Conservation (phyloP, 148 eudicot genomes). For the Heliamphora exappendiculata region DNA sequence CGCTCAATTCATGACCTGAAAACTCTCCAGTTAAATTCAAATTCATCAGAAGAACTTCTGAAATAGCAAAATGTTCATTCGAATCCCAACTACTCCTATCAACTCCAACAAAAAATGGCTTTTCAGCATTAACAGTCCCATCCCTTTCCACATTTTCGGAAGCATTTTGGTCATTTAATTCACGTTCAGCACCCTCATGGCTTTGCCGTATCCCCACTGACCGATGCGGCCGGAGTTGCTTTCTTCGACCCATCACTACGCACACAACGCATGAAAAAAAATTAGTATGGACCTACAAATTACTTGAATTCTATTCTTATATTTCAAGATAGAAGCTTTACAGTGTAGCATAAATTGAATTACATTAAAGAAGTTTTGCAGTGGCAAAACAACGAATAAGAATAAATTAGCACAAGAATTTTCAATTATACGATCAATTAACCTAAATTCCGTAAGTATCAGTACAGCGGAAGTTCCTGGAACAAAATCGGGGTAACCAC, state of each 20-base stretch:
- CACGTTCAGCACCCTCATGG: constrained; percentile 17
- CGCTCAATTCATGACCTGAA: constrained; percentile 34
- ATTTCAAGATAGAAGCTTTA: not conserved
- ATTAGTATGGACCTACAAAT: not conserved
- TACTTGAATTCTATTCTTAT: not conserved
- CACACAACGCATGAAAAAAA: not conserved
- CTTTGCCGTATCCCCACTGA: constrained; percentile 35
- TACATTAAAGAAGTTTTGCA: not conserved
- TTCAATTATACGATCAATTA: not conserved
- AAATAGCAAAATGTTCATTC: constrained; percentile 51
- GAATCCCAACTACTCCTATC: constrained; percentile 44
- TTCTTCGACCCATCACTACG: constrained; percentile 62
- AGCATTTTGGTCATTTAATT: constrained; percentile 18
- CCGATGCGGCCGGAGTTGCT: constrained; percentile 51
- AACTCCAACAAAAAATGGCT: constrained; percentile 49
- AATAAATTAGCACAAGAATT: not conserved
- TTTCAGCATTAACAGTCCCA: constrained; percentile 20
- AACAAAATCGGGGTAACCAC: not conserved
- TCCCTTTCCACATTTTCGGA: constrained; percentile 14
- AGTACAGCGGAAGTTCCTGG: not conserved
- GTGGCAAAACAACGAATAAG: not conserved
- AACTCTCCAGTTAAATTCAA: constrained; percentile 41
- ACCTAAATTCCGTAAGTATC: not conserved
- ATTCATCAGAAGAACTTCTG: constrained; percentile 67
- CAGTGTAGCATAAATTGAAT: not conserved